These are phyloP conservation scores for Plasmodium adleri DNA, from an alignment of 169 alveolate species.

Conservation along the genomic window DNA sequence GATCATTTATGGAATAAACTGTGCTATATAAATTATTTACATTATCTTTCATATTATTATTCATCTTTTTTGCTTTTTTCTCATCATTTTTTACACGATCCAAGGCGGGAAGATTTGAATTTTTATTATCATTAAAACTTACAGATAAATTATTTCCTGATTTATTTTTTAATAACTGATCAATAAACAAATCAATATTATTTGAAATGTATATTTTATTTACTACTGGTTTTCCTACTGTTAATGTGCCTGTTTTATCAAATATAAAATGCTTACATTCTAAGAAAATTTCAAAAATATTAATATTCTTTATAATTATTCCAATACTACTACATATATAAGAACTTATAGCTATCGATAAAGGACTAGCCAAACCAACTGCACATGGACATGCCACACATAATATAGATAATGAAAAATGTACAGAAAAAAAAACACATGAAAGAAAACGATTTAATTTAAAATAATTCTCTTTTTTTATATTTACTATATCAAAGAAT, in stretches of 20 bases:
- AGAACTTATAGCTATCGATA: constrained; percentile 69
- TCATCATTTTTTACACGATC: neutral
- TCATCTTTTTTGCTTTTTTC: neutral
- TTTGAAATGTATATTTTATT: constrained; percentile 50
- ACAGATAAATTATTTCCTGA: constrained; percentile 19
- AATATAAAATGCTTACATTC: constrained; percentile 73
- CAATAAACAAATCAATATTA: constrained; percentile 48
- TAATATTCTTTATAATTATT: constrained; percentile 63
- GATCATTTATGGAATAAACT: neutral
- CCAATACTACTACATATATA: constrained; percentile 71
- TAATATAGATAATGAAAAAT: constrained; percentile 70
- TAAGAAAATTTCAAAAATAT: constrained; percentile 51
- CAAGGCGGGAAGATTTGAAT: neutral
- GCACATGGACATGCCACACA: constrained; percentile 78
- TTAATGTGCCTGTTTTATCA: constrained; percentile 73
- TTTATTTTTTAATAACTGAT: constrained; percentile 33
- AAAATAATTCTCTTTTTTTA: constrained; percentile 32
- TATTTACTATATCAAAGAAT: constrained; percentile 56
- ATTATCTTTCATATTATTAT: neutral
- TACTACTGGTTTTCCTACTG: constrained; percentile 75
- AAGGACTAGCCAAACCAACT: constrained; percentile 74
- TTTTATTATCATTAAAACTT: constrained; percentile 1
- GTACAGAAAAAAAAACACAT: constrained; percentile 61
- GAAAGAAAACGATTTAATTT: constrained; percentile 45
- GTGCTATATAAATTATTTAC: neutral